phyloP scores from a whole-genome alignment of 192 early-diverging fungal species.

The Rhizoclosmatium globosum region DNA sequence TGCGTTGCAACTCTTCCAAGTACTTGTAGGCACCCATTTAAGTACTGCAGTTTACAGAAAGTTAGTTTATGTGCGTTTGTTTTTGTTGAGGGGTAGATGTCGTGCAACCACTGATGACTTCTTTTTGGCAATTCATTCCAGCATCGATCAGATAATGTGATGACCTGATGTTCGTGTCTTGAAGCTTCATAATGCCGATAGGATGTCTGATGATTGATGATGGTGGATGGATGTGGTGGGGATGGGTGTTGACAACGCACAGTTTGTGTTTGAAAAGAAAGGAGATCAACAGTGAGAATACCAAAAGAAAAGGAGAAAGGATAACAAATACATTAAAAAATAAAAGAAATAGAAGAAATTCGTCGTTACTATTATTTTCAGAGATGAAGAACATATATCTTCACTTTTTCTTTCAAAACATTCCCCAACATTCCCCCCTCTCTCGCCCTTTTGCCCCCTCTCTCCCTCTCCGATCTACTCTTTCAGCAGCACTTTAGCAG shows the following conservation, averaged over 20 bases:
- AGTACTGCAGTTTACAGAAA: neutral
- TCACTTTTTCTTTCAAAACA: neutral
- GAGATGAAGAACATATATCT: too few relatives aligned
- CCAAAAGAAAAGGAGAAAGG: too few relatives aligned
- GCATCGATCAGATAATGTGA: neutral
- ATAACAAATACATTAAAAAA: too few relatives aligned
- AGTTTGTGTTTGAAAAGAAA: neutral
- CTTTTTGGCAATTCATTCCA: too few relatives aligned
- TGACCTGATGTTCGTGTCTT: neutral
- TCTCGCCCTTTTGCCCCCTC: neutral
- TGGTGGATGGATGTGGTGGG: neutral
- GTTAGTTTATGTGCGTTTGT: neutral
- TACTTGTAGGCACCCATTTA: constrained; percentile 48
- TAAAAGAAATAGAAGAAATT: too few relatives aligned
- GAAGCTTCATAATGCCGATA: neutral
- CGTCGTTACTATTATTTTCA: too few relatives aligned
- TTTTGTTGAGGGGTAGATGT: too few relatives aligned
- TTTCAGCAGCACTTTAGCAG: neutral
- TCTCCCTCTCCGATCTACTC: neutral
- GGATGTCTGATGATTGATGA: neutral
- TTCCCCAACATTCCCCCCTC: neutral
- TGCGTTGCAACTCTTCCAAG: constrained; percentile 91
- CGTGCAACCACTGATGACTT: too few relatives aligned
- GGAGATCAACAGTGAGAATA: neutral
- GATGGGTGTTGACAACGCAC: neutral